Percentiles rank a stretch among this genome's conserved stretches.
These are phyloP conservation scores for Babesia caballi DNA, from an alignment of 169 alveolate species.

Conservation along the genomic window DNA sequence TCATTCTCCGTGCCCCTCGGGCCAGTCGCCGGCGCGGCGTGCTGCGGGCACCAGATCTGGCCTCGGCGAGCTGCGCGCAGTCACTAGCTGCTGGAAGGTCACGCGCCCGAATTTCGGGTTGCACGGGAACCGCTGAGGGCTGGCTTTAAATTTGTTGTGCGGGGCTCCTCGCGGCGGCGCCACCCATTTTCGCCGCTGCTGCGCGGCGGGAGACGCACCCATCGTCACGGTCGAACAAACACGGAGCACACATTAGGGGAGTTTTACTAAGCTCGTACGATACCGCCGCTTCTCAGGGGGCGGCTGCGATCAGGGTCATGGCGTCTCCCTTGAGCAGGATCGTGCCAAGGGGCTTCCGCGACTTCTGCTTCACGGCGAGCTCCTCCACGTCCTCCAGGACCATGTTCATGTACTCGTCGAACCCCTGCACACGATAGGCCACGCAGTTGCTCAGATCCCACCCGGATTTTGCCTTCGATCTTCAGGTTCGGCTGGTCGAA, in stretches of 20 bases:
- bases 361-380: constrained; percentile 83
- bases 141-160: too few species aligned
- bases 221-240: too few species aligned
- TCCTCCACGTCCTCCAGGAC: constrained; percentile 93
- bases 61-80: neutral
- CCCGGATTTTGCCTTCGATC: constrained; percentile 90
- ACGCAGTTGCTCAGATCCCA: constrained; percentile 25
- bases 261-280: neutral
- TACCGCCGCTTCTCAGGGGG: constrained; percentile 20
- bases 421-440: constrained; percentile 77
- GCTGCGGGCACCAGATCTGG: neutral
- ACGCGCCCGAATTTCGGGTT: too few species aligned
- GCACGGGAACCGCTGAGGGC: too few species aligned
- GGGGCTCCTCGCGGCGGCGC: too few species aligned
- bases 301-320: constrained; percentile 88
- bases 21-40: too few species aligned
- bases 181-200: too few species aligned
- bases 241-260: neutral
- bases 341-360: constrained; percentile 84
- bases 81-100: neutral
- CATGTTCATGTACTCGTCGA: constrained; percentile 95
- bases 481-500: constrained; percentile 87
- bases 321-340: constrained; percentile 92
- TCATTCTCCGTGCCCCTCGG: too few species aligned
- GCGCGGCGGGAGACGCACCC: too few species aligned